A percentile compares a stretch with the other conserved stretches of the same genome.
Evolutionary conservation across 1,284 basidiomycete genomes (phyloP).

Genomic region (Cerioporus squamosus): DNA sequence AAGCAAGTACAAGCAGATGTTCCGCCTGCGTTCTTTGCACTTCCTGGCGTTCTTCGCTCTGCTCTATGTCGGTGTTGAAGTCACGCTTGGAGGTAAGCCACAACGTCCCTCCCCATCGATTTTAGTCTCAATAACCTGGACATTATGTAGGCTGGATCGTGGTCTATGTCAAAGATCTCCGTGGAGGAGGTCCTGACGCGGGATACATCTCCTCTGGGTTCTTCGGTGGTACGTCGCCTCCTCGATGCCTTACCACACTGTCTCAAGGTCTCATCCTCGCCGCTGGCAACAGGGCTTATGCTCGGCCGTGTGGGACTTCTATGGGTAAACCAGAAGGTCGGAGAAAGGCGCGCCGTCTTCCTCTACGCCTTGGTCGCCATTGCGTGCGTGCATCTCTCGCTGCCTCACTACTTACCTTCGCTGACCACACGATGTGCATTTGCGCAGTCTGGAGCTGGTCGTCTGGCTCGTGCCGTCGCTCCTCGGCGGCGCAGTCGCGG

Average conservation of each 20-base stretch:
- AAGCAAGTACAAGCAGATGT: slow-evolving; percentile 45
- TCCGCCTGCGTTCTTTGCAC: slow-evolving; percentile 42
- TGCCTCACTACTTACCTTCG: neutral
- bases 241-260: no score
- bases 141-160: slow-evolving; percentile 51
- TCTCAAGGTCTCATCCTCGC: neutral
- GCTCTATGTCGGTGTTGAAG: slow-evolving; percentile 52
- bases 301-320: slow-evolving; percentile 49
- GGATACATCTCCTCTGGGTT: slow-evolving; percentile 58
- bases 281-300: slow-evolving; percentile 39
- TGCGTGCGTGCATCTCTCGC: slow-evolving; percentile 27
- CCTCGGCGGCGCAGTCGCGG: slow-evolving; percentile 54
- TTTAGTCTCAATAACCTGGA: neutral
- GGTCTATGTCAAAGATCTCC: slow-evolving; percentile 50
- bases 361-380: slow-evolving; percentile 44
- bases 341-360: slow-evolving; percentile 46
- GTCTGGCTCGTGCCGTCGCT: slow-evolving; percentile 66
- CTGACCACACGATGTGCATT: neutral
- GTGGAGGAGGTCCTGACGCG: slow-evolving; percentile 50
- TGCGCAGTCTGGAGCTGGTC: slow-evolving; percentile 52
- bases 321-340: slow-evolving; percentile 54
- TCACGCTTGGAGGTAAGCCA: slow-evolving; percentile 47
- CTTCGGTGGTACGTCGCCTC: slow-evolving; percentile 44
- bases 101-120: neutral
- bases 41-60: slow-evolving; percentile 49